Evolutionary conservation across 306 rosid species (phyloP), one percentile per base, ranked within the genome.

Genomic region (Vicia villosa): DNA sequence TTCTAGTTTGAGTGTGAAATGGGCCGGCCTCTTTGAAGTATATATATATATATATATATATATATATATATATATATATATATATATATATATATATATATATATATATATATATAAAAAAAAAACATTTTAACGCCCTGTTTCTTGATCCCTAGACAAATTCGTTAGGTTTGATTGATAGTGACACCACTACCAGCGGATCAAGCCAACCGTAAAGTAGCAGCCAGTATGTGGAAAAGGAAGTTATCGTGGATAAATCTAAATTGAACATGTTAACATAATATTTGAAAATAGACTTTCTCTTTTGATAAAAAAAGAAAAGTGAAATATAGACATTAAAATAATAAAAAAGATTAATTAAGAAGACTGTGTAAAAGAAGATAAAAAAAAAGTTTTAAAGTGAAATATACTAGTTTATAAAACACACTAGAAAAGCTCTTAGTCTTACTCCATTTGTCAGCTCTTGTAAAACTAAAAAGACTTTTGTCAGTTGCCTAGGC

Each of bases 141-240:
- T 59, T 12, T 1, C 11, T 24, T 19, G 12, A 68, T 17, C 41
- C 15, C 1, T 0, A 14, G 56, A 69, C 20, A 52, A 68, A 26
- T 50, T 60, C 28, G 30, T 2, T 28, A 8, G 8, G 4, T 46
- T 15, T 15, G 60, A 10, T 28, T 20, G 74, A 78, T 8, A 36
- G 58, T 47, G 76, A 62, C 68, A 43, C 63, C 19, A 3, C 49
- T n/a, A 43, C 17, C 8, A 20, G 28, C 15, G 13, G 52, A 54
- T 21, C 2, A 14, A 19, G 5, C 10, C 32, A 0, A 6, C 47
- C 37, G 12, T 4, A 51, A 68, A 5, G 40, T 69, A 10, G 54
- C 51, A 51, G 64, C 40, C 20, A 16, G 1, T 15, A 46, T 10
- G 38, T 34, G 38, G 38, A 41, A 41, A 41, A 41, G 46, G 15